Evolutionary conservation across 306 rosid species (phyloP), one percentile per base, ranked within the genome.

Genomic region (Ormosia emarginata): DNA sequence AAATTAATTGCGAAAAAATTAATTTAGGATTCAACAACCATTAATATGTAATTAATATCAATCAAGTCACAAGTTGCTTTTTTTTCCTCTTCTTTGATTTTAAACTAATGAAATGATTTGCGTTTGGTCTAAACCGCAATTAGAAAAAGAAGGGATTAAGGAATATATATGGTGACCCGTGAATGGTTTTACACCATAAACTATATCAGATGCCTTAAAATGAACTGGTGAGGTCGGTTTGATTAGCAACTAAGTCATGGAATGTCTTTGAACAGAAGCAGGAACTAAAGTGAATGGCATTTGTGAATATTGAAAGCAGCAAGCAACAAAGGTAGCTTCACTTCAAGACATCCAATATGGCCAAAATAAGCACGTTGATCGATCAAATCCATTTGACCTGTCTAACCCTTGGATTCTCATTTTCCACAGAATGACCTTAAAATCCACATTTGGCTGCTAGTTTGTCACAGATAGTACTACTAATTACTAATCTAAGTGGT

Each of bases 191-290:
- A 14, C 39, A 69, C 58, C 39, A 46, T 24, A 46, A 68, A 29
- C 18, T 68, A 29, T 0, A 57, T 9, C 4, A 57, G 34, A 8
- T 57, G 13, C 13, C 64, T 43, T 1, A 18, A 29, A 67, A 7
- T 4, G 15, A 41, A 41, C 5, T 5, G 3, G 73, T 18, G 37
- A 15, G 36, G 18, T 46, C 12, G 40, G 18, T 24, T 69, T 50
- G 72, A 33, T 64, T 49, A 55, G 15, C 6, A 64, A 15, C 41
- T 7, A 77, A 65, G 52, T 33, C 29, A 47, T 62, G 80, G 4
- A 76, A 62, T 62, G 62, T 33, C 71, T 63, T 77, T 34, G 36
- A 77, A 77, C 8, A 63, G 56, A 77, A 63, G 72, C 72, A 34
- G 49, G 33, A 32, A 46, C 13, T 43, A 44, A 59, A 76, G 72